These are phyloP conservation scores for Bipolaris gigantea DNA, from an alignment of 2,329 filamentous ascomycete genomes.

Conservation along the genomic window DNA sequence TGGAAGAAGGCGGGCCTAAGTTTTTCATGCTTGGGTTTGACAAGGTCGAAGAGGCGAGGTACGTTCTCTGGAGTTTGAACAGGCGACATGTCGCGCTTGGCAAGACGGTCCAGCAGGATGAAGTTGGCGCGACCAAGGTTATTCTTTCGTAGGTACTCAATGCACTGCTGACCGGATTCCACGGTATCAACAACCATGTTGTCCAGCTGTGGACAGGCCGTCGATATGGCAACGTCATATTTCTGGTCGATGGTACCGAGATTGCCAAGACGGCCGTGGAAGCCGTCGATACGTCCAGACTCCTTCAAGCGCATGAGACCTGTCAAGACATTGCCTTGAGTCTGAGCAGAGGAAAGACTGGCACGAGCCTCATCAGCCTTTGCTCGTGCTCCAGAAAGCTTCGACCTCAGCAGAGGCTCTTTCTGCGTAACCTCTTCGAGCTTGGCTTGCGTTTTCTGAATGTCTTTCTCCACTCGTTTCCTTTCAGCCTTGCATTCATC, in stretches of 20 bases:
- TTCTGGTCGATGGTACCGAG: slow-evolving; percentile 89
- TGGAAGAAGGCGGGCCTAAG: slow-evolving; percentile 94
- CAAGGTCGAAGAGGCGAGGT: slow-evolving; percentile 87
- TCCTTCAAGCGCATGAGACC: slow-evolving; percentile 94
- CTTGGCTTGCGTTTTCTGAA: slow-evolving; percentile 70
- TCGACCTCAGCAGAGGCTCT: slow-evolving; percentile 79
- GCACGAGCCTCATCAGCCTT: slow-evolving; percentile 95
- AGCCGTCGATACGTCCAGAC: slow-evolving; percentile 94
- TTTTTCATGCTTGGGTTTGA: slow-evolving; percentile 82
- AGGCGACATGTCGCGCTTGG: slow-evolving; percentile 72
- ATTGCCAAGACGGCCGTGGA: slow-evolving; percentile 92
- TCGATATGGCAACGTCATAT: slow-evolving; percentile 98
- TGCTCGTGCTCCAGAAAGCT: slow-evolving; percentile 85
- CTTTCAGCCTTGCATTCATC: slow-evolving; percentile 75
- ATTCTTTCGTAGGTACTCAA: slow-evolving; percentile 95
- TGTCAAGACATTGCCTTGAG: slow-evolving; percentile 86
- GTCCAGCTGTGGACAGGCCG: slow-evolving; percentile 85
- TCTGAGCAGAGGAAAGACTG: slow-evolving; percentile 86
- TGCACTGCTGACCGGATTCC: slow-evolving; percentile 95
- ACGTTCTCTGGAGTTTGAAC: slow-evolving; percentile 92
- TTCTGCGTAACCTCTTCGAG: slow-evolving; percentile 71
- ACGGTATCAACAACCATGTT: slow-evolving; percentile 97
- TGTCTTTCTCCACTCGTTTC: slow-evolving; percentile 71
- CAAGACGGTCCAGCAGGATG: slow-evolving; percentile 88
- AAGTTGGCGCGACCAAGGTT: slow-evolving; percentile 96